Percentiles rank a stretch among this genome's conserved stretches.
These are phyloP conservation scores for Fusarium sarcochroum DNA, from an alignment of 2,329 filamentous ascomycete species.

Conservation along the genomic window DNA sequence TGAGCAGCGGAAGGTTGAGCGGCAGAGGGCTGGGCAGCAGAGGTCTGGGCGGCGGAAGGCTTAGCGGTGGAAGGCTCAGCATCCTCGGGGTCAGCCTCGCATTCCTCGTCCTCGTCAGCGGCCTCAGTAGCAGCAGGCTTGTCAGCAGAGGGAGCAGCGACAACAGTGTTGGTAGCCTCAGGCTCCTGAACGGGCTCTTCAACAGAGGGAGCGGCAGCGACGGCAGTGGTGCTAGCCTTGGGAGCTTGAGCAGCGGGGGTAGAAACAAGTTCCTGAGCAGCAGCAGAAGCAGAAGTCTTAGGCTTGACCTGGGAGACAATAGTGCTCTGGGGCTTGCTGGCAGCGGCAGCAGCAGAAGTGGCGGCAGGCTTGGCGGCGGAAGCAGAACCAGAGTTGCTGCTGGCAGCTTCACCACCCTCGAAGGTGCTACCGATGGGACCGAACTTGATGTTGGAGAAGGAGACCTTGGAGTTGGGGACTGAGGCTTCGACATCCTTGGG, in stretches of 20 bases:
- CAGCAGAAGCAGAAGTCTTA: slow-evolving; percentile 9
- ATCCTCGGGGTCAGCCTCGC: slow-evolving; percentile 17
- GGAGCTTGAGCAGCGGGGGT: not conserved
- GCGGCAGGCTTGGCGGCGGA: slow-evolving; percentile 9
- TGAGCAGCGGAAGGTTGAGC: not conserved
- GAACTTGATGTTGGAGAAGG: slow-evolving; percentile 72
- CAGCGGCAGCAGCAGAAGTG: slow-evolving; percentile 1
- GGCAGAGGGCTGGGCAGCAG: not conserved
- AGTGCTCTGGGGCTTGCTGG: slow-evolving; percentile 18
- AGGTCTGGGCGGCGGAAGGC: no score
- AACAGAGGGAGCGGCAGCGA: not conserved
- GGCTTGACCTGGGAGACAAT: slow-evolving; percentile 13
- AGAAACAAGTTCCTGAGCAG: not conserved
- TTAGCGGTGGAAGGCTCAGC: not conserved
- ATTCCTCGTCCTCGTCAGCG: not conserved
- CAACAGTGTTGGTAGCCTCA: not conserved
- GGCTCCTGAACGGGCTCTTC: slow-evolving; percentile 1
- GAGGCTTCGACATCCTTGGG: slow-evolving; percentile 58
- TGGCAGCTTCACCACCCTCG: slow-evolving; percentile 23
- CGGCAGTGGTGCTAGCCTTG: slow-evolving; percentile 5
- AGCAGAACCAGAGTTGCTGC: not conserved
- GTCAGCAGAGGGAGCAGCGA: slow-evolving; percentile 7
- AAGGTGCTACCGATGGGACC: slow-evolving; percentile 69
- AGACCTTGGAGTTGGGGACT: slow-evolving; percentile 64
- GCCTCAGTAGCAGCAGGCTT: slow-evolving; percentile 8